Evolutionary conservation across 805 yeast genomes (phyloP).

Genomic region (Grigorovia humatica): DNA sequence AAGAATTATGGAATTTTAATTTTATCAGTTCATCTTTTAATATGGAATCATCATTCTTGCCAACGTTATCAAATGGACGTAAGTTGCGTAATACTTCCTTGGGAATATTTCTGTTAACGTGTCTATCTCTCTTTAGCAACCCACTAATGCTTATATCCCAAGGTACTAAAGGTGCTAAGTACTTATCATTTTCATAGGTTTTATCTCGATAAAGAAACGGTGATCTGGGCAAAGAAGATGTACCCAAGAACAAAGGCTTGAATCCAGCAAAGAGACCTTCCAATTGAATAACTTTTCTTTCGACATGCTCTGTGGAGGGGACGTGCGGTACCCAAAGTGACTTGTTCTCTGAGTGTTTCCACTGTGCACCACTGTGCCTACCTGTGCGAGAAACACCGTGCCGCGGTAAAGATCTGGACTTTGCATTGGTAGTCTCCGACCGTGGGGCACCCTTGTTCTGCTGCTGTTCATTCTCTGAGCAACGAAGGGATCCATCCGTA

Average conservation of each 20-base stretch:
- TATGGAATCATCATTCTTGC: slow-evolving; percentile 22
- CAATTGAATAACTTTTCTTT: slow-evolving; percentile 20
- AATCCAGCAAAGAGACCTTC: slow-evolving; percentile 39
- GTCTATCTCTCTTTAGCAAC: slow-evolving; percentile 24
- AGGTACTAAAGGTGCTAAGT: slow-evolving; percentile 26
- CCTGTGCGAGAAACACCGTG: no score
- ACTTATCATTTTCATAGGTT: slow-evolving; percentile 1
- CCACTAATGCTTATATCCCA: slow-evolving; percentile 34
- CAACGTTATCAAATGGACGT: slow-evolving; percentile 39
- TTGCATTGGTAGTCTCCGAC: no score
- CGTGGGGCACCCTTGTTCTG: no score
- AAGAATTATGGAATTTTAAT: slow-evolving; percentile 26
- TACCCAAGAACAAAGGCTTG: slow-evolving; percentile 35
- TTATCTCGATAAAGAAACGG: background rate
- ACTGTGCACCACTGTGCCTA: background rate
- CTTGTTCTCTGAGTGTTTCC: background rate
- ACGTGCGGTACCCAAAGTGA: slow-evolving; percentile 22
- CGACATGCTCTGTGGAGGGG: slow-evolving; percentile 21
- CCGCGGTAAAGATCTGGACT: no score
- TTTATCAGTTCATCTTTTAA: slow-evolving; percentile 51
- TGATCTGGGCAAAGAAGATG: slow-evolving; percentile 15
- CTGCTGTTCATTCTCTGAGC: no score
- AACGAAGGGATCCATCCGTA: no score
- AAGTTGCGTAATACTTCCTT: slow-evolving; percentile 27
- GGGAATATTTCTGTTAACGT: slow-evolving; percentile 29